Percentiles rank a stretch among this genome's conserved stretches.
phyloP scores from a whole-genome alignment of 202 grass and related monocot genomes.

The Panicum virgatum region DNA sequence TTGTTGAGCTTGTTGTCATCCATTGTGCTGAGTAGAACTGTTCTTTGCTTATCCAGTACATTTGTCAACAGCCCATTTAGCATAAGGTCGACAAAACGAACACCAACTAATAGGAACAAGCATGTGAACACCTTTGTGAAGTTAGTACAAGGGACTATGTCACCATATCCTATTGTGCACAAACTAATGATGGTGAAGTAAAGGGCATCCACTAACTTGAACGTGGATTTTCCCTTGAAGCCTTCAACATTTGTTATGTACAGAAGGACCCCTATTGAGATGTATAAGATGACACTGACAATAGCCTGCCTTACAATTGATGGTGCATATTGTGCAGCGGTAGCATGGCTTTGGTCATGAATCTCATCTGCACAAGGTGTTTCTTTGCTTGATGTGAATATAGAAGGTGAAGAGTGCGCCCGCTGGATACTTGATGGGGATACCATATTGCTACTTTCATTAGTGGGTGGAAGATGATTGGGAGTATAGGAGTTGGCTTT shows the following conservation, averaged over 20 bases:
- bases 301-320: constrained; percentile 64
- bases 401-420: constrained; percentile 63
- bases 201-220: constrained; percentile 67
- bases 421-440: constrained; percentile 40
- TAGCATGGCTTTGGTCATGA: constrained; percentile 33
- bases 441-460: constrained; percentile 14
- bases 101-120: constrained; percentile 71
- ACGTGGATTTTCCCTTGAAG: constrained; percentile 67
- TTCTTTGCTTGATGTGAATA: constrained; percentile 60
- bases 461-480: constrained; percentile 24
- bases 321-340: constrained; percentile 39
- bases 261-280: constrained; percentile 60
- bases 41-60: constrained; percentile 75
- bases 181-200: constrained; percentile 77
- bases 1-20: constrained; percentile 67
- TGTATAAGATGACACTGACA: constrained; percentile 56
- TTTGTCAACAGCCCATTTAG: constrained; percentile 67
- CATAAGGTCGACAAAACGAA: constrained; percentile 74
- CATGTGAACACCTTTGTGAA: constrained; percentile 83
- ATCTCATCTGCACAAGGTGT: constrained; percentile 15
- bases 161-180: constrained; percentile 78
- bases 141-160: constrained; percentile 71
- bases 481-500: constrained; percentile 15
- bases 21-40: constrained; percentile 79
- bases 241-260: constrained; percentile 60